Evolutionary conservation across 495 filamentous ascomycete genomes (phyloP).

Genomic region (Neurospora sp.): DNA sequence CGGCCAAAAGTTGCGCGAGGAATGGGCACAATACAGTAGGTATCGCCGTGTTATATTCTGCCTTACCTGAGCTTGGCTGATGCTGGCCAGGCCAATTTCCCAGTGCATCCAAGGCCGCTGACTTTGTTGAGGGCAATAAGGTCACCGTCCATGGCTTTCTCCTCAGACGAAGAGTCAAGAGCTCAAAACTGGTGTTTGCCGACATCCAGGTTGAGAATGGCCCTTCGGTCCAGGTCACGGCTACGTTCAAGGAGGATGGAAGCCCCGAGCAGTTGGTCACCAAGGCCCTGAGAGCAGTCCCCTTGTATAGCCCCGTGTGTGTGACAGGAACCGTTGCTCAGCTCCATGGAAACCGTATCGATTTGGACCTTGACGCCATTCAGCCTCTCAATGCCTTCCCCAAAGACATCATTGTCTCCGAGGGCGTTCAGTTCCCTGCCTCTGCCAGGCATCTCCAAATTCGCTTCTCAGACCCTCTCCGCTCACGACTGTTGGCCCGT

Average conservation of each 20-base stretch:
- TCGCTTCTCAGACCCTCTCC: conserved; percentile 53
- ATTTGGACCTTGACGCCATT: conserved; percentile 45
- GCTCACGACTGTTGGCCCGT: conserved; percentile 47
- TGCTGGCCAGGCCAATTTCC: conserved; percentile 41
- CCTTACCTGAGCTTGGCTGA: not conserved
- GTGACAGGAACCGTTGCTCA: conserved; percentile 23
- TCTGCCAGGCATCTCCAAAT: conserved; percentile 77
- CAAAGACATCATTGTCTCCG: conserved; percentile 61
- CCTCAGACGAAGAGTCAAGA: conserved; percentile 47
- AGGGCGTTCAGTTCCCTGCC: conserved; percentile 58
- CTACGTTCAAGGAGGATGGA: conserved; percentile 13
- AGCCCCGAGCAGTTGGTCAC: conserved; percentile 14
- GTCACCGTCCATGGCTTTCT: conserved; percentile 68
- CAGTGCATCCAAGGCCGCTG: conserved; percentile 28
- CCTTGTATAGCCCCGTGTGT: conserved; percentile 29
- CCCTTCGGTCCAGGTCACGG: conserved; percentile 27
- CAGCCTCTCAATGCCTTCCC: conserved; percentile 65
- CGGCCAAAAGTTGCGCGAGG: conserved; percentile 9
- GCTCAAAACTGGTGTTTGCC: conserved; percentile 60
- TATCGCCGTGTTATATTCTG: not conserved
- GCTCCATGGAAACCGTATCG: conserved; percentile 9
- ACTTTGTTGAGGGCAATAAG: conserved; percentile 29
- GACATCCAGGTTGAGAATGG: conserved; percentile 35
- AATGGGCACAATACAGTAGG: conserved; percentile 23
- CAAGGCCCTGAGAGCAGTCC: conserved; percentile 22